Evolutionary conservation across 2,329 filamentous ascomycete genomes (phyloP).

Genomic region (Pseudogymnoascus sp.): DNA sequence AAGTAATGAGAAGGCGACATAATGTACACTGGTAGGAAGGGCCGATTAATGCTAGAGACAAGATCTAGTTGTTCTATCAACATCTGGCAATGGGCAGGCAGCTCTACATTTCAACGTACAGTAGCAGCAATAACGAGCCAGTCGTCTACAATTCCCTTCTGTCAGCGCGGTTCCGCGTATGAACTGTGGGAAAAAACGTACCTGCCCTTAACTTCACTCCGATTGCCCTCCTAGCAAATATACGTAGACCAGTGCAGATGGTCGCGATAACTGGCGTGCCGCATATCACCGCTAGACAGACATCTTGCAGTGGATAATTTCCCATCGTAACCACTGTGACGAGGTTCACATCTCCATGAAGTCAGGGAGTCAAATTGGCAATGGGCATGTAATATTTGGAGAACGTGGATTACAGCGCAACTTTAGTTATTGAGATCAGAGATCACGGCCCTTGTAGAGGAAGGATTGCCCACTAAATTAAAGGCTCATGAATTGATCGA

Average conservation of each 20-base stretch:
- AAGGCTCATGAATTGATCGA: not conserved
- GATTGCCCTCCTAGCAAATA: not conserved
- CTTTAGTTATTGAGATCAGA: not conserved
- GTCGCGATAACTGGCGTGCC: not conserved
- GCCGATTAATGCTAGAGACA: not conserved
- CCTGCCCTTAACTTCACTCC: not conserved
- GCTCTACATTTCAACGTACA: not conserved
- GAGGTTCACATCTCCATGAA: not conserved
- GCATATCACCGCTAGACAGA: not conserved
- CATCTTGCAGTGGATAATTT: not conserved
- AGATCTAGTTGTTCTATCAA: not conserved
- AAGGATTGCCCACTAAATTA: not conserved
- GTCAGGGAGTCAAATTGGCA: not conserved
- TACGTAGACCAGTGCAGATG: not conserved
- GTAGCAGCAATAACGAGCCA: not conserved
- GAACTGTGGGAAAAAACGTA: not conserved
- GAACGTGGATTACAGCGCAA: not conserved
- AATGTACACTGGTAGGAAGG: not conserved
- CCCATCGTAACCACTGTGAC: not conserved
- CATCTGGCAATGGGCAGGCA: not conserved
- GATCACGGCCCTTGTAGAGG: not conserved
- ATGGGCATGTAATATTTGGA: not conserved
- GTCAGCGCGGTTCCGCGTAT: not conserved
- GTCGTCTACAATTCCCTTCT: not conserved
- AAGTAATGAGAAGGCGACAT: not conserved